Conservation (phyloP, 2,329 filamentous ascomycete species). For the Aspergillus nomiae region DNA sequence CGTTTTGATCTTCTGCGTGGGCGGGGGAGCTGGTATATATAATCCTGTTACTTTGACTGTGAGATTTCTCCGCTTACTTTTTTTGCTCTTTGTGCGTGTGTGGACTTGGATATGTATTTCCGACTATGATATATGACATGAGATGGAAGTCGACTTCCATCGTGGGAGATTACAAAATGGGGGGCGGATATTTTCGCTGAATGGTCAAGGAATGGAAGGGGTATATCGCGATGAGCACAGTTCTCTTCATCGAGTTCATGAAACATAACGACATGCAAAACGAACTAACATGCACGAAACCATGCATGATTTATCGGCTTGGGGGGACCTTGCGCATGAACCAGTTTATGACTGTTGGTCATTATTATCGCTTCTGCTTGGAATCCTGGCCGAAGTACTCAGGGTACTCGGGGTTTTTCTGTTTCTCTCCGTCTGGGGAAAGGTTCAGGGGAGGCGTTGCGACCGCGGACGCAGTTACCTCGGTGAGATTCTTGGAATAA, state of each 20-base stretch:
- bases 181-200: not conserved
- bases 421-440: slow-evolving; percentile 13
- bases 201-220: not conserved
- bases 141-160: not conserved
- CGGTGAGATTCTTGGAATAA: slow-evolving; percentile 13
- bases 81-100: too few relatives aligned
- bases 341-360: not conserved
- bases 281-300: not conserved
- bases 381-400: slow-evolving; percentile 4
- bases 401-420: not conserved
- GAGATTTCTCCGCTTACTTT: too few relatives aligned
- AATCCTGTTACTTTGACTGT: not conserved
- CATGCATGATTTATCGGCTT: not conserved
- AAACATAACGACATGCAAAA: slow-evolving; percentile 1
- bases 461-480: slow-evolving; percentile 7
- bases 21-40: not conserved
- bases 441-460: slow-evolving; percentile 6
- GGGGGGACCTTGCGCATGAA: not conserved
- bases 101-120: not conserved
- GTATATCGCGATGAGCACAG: not conserved
- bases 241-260: not conserved
- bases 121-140: not conserved
- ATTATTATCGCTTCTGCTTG: not conserved
- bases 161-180: too few relatives aligned
- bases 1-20: not conserved